Evolutionary conservation across 2,329 filamentous ascomycete species (phyloP).

Genomic region (Phaeoacremonium minimum): DNA sequence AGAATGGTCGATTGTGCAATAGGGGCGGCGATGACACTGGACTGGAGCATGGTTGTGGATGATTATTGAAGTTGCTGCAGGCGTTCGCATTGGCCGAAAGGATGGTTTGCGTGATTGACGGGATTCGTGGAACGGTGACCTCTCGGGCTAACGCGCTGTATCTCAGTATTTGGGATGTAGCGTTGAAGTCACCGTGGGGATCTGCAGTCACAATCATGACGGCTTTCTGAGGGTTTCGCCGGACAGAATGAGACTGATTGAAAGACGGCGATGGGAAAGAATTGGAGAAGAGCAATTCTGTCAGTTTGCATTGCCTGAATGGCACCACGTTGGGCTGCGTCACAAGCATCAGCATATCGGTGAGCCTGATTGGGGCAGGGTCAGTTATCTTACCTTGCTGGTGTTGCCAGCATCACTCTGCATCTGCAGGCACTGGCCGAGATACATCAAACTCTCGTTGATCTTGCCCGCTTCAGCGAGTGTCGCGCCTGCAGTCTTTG

Average conservation of each 20-base stretch:
- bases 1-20: slow-evolving; percentile 33
- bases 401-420: slow-evolving; percentile 75
- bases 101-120: slow-evolving; percentile 74
- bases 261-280: slow-evolving; percentile 65
- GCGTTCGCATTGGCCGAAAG: slow-evolving; percentile 27
- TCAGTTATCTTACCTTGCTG: slow-evolving; percentile 55
- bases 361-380: slow-evolving; percentile 1
- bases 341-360: slow-evolving; percentile 6
- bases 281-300: slow-evolving; percentile 82
- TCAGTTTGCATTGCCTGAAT: slow-evolving; percentile 80
- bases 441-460: slow-evolving; percentile 96
- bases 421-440: slow-evolving; percentile 95
- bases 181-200: slow-evolving; percentile 89
- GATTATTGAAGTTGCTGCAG: slow-evolving; percentile 12
- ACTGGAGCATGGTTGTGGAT: slow-evolving; percentile 17
- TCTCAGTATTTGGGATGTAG: slow-evolving; percentile 90
- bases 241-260: slow-evolving; percentile 33
- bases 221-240: slow-evolving; percentile 74
- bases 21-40: slow-evolving; percentile 21
- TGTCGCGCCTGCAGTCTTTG: slow-evolving; percentile 89
- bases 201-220: slow-evolving; percentile 97
- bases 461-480: slow-evolving; percentile 96
- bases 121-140: slow-evolving; percentile 84
- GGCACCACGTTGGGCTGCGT: slow-evolving; percentile 66
- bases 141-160: slow-evolving; percentile 92